A percentile compares a stretch with the other conserved stretches of the same genome.
Conservation (phyloP, 2,329 filamentous ascomycete species). For the Penicillium griseofulvum region DNA sequence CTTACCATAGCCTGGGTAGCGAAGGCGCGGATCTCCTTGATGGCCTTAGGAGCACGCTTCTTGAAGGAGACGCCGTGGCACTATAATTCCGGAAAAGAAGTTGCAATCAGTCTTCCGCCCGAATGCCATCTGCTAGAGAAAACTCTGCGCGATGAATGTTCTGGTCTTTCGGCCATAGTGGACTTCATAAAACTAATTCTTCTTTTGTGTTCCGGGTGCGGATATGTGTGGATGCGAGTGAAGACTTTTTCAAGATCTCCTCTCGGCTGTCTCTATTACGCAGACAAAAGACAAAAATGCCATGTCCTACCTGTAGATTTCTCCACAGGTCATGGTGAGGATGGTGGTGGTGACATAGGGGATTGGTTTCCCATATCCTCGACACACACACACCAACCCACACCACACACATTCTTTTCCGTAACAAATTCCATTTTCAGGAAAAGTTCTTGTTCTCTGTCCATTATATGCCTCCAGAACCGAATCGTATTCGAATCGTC, state of each 20-base stretch:
- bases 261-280: conserved; percentile 6
- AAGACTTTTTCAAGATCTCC: conserved; percentile 11
- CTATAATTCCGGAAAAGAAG: conserved; percentile 54
- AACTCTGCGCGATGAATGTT: conserved; percentile 26
- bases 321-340: conserved; percentile 10
- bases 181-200: conserved; percentile 70
- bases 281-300: conserved; percentile 7
- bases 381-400: conserved; percentile 1
- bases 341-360: conserved; percentile 9
- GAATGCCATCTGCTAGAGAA: conserved; percentile 44
- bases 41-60: conserved; percentile 96
- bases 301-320: conserved; percentile 9
- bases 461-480: conserved; percentile 29
- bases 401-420: conserved; percentile 19
- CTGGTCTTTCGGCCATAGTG: conserved; percentile 50
- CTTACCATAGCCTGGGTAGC: conserved; percentile 94
- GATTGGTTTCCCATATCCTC: conserved; percentile 3
- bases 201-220: conserved; percentile 32
- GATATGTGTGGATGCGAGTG: conserved; percentile 13
- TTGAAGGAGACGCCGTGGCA: conserved; percentile 98
- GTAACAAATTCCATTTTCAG: conserved; percentile 21
- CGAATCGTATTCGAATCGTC: conserved; percentile 24
- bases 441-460: conserved; percentile 33
- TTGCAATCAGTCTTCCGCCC: conserved; percentile 67
- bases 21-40: conserved; percentile 99